Evolutionary conservation across 225 moss, liverwort and hornwort genomes (phyloP).

Genomic region (Thuidium tamariscinum): DNA sequence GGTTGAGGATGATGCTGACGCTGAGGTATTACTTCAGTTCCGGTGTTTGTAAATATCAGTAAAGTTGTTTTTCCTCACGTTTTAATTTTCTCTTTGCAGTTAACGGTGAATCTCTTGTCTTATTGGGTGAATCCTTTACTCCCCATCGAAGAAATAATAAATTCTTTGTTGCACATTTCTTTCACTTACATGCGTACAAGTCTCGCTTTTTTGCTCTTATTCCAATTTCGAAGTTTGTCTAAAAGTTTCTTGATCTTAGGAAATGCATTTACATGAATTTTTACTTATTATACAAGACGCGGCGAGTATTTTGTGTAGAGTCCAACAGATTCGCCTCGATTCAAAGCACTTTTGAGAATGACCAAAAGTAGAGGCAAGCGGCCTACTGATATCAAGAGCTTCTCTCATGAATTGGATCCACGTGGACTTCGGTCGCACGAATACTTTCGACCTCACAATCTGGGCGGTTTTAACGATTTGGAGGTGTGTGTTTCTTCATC

Average conservation of each 20-base stretch:
- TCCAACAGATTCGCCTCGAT: constrained; percentile 98
- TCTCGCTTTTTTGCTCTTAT: not conserved
- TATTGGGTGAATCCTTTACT: not conserved
- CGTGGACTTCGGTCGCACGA: constrained; percentile 81
- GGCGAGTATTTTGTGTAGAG: constrained; percentile 43
- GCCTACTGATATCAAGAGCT: constrained; percentile 88
- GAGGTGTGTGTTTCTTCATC: constrained; percentile 44
- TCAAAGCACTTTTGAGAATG: constrained; percentile 89
- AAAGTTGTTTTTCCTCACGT: not conserved
- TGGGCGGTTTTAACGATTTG: constrained; percentile 69
- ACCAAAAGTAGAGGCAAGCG: constrained; percentile 72
- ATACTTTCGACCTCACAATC: constrained; percentile 78
- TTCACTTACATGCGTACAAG: not conserved
- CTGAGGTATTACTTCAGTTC: constrained; percentile 21
- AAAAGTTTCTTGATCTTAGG: not conserved
- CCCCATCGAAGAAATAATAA: not conserved
- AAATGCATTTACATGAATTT: not conserved
- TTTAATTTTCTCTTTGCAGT: not conserved
- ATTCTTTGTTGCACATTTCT: not conserved
- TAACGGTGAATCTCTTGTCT: not conserved
- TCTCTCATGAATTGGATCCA: constrained; percentile 97
- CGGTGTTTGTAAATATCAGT: not conserved
- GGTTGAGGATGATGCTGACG: constrained; percentile 29
- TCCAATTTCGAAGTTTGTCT: not conserved
- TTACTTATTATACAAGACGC: not conserved